phyloP scores from a whole-genome alignment of 768 basidiomycete genomes.

The Xerocomus potaroensis region DNA sequence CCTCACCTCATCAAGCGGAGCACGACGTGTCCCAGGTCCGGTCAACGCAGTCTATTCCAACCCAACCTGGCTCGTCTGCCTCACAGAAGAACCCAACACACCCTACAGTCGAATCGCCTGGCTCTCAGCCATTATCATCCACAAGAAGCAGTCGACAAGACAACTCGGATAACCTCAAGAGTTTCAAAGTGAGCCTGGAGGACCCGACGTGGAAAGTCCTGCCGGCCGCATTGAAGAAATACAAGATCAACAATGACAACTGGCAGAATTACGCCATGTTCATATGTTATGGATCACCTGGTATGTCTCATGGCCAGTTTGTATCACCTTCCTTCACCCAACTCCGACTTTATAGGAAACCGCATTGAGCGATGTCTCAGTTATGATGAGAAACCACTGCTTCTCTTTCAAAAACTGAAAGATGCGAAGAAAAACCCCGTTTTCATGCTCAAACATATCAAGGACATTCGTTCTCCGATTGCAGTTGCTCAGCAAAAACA shows the following conservation, averaged over 20 bases:
- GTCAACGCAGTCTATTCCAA: constrained; percentile 14
- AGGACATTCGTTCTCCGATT: constrained; percentile 94
- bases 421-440: constrained; percentile 97
- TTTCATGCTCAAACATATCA: constrained; percentile 96
- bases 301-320: constrained; percentile 35
- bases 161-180: constrained; percentile 74
- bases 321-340: neutral
- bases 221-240: constrained; percentile 97
- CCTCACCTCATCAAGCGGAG: constrained; percentile 74
- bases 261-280: constrained; percentile 99
- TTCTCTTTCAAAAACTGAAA: constrained; percentile 96
- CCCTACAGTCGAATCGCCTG: constrained; percentile 28
- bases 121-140: constrained; percentile 25
- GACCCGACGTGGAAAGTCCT: constrained; percentile 99
- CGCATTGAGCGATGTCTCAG: constrained; percentile 90
- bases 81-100: constrained; percentile 28
- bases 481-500: constrained; percentile 97
- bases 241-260: constrained; percentile 96
- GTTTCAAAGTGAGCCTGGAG: constrained; percentile 95
- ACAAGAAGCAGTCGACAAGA: constrained; percentile 53
- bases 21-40: constrained; percentile 54
- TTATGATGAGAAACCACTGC: constrained; percentile 95
- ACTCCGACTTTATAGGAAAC: constrained; percentile 41
- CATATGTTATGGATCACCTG: constrained; percentile 93
- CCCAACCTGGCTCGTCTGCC: constrained; percentile 22